Evolutionary conservation across 352 stramenopile species (phyloP), one percentile per base, ranked within the genome.

Genomic region (Pythium aristosporum): DNA sequence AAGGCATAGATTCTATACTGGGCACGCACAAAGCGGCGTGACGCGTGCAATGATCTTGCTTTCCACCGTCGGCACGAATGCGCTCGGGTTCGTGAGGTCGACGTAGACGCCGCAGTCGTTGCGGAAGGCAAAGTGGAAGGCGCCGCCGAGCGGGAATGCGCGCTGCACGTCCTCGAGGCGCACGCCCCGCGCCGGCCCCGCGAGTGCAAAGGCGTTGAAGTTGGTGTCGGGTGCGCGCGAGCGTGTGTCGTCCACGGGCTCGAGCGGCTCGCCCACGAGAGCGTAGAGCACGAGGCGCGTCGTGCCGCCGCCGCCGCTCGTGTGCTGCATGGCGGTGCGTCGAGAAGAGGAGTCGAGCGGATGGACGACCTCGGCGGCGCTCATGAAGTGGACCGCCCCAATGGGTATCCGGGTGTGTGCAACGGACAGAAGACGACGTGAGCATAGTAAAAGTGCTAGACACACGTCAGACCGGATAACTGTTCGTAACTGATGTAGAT

Each of bases 101-200:
- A 92, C 58, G 59, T 76, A 93, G 25, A 84, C 71, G 28, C 82
- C 84, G 12, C 80, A 70, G 12, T 89, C 72, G 62, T 89, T 88
- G 37, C 77, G 79, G 65, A 95, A 95, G 21, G 81, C 72, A 48
- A 93, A 95, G 61, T 92, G 84, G 61, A 80, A 92, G 41, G 67
- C 72, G 23, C 57, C 73, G 37, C 81, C 86, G 3, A 95, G 69
- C 13, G 86, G 86, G 65, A 92, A 95, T 18, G 82, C 81, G 43
- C 66, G 70, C 69, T 88, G 79, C 25, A 95, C 66, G 57, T 93
- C 76, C 5, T 61, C 61, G 5, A 95, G 77, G 0, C 66, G 69
- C 28, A 92, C 73, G 51, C 48, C 57, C 16, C 54, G 64, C 3
- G 65, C 2, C n/a, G 44, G 21, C 1, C 6, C 52, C 1, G 63